These are phyloP conservation scores for Barnettozyma vustinii DNA, from an alignment of 805 yeast species.

Conservation along the genomic window DNA sequence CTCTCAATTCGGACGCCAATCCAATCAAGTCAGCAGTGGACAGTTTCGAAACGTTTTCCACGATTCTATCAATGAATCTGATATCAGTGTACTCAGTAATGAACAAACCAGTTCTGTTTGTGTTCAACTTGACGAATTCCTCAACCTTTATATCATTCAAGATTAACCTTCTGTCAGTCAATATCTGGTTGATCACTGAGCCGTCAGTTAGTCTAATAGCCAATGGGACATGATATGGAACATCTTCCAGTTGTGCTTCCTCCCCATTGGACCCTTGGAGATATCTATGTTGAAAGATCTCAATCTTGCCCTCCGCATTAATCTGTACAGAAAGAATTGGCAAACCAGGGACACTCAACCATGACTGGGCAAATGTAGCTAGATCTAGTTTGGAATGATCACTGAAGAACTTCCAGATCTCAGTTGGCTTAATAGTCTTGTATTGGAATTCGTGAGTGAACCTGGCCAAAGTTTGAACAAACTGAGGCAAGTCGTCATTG, in stretches of 20 bases:
- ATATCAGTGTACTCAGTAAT: conserved; percentile 40
- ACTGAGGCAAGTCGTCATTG: conserved; percentile 28
- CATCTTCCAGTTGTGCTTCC: conserved; percentile 41
- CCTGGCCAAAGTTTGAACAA: conserved; percentile 31
- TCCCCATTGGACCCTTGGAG: conserved; percentile 21
- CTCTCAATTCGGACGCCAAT: conserved; percentile 30
- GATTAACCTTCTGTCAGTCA: conserved; percentile 36
- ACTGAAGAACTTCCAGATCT: conserved; percentile 45
- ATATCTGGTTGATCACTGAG: conserved; percentile 32
- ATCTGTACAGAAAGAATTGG: conserved; percentile 43
- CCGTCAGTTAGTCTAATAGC: conserved; percentile 34
- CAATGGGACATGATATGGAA: conserved; percentile 60
- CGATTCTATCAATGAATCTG: conserved; percentile 24
- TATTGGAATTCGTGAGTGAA: conserved; percentile 32
- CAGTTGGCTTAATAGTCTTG: conserved; percentile 41
- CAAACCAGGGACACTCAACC: conserved; percentile 56
- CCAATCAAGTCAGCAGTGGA: conserved; percentile 26
- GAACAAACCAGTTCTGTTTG: conserved; percentile 41
- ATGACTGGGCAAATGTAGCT: conserved; percentile 48
- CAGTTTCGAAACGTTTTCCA: conserved; percentile 18
- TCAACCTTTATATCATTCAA: conserved; percentile 20
- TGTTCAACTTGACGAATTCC: conserved; percentile 37
- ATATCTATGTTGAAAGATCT: conserved; percentile 36
- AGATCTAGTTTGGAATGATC: conserved; percentile 36
- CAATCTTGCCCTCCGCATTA: conserved; percentile 26